Evolutionary conservation across 2,329 filamentous ascomycete species (phyloP).

Genomic region (Epichloe bromicola): DNA sequence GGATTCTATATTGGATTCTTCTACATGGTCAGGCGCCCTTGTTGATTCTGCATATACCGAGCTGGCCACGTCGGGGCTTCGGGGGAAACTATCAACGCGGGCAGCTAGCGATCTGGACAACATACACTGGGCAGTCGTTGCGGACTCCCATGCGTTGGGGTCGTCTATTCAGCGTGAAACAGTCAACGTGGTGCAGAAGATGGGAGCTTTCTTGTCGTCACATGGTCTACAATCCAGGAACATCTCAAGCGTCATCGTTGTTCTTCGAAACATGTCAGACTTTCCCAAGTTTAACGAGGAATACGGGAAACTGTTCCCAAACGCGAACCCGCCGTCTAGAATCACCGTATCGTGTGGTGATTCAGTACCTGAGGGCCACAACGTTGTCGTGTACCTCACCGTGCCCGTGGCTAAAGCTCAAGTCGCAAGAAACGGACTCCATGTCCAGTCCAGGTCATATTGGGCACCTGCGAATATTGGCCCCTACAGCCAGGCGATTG

Average conservation of each 20-base stretch:
- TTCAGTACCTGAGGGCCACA: conserved; percentile 43
- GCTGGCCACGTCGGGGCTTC: background rate
- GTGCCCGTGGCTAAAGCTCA: conserved; percentile 19
- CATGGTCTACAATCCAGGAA: conserved; percentile 16
- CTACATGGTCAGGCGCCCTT: conserved; percentile 9
- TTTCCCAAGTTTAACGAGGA: conserved; percentile 63
- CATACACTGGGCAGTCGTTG: conserved; percentile 27
- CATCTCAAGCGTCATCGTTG: conserved; percentile 47
- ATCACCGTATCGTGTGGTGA: conserved; percentile 71
- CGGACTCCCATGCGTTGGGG: conserved; percentile 11
- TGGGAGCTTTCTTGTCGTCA: conserved; percentile 27
- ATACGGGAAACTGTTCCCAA: conserved; percentile 62
- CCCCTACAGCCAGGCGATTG: conserved; percentile 84
- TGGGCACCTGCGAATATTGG: conserved; percentile 98
- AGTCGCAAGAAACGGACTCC: conserved; percentile 47
- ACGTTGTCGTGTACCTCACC: conserved; percentile 46
- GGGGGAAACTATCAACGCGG: background rate
- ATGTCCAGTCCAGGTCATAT: conserved; percentile 88
- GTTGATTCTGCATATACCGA: too few species aligned
- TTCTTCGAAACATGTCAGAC: conserved; percentile 67
- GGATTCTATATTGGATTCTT: conserved; percentile 9
- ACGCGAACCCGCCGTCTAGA: conserved; percentile 72
- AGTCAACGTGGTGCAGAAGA: conserved; percentile 30
- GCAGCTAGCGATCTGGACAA: conserved; percentile 9
- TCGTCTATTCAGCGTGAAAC: conserved; percentile 34